Evolutionary conservation across 2,329 filamentous ascomycete genomes (phyloP).

Genomic region (Neopestalotiopsis sp.): DNA sequence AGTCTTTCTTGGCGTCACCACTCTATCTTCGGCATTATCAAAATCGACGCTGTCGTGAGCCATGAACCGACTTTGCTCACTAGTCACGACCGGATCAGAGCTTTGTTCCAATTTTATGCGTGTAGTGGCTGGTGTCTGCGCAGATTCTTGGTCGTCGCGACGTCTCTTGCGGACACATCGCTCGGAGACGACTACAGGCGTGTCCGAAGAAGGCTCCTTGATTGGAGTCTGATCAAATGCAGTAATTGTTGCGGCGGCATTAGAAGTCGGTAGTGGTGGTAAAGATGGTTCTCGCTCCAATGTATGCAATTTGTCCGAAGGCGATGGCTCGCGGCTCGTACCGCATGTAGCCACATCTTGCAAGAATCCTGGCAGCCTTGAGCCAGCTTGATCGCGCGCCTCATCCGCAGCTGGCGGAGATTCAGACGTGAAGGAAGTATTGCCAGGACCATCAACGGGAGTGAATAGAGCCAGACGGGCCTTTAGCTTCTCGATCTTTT

Average conservation of each 20-base stretch:
- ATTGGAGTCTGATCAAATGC: slow-evolving; percentile 28
- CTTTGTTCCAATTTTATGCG: slow-evolving; percentile 50
- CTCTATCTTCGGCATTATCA: slow-evolving; percentile 51
- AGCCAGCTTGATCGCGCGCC: neutral
- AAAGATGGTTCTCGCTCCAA: slow-evolving; percentile 25
- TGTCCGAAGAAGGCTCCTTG: slow-evolving; percentile 62
- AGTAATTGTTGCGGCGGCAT: neutral
- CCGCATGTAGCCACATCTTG: neutral
- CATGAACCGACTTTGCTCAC: slow-evolving; percentile 35
- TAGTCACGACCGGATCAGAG: slow-evolving; percentile 35
- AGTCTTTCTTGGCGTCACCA: slow-evolving; percentile 47
- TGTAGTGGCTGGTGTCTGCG: slow-evolving; percentile 27
- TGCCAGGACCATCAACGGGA: slow-evolving; percentile 19
- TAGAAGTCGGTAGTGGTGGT: slow-evolving; percentile 33
- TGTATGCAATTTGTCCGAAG: too few relatives aligned
- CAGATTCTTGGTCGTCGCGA: slow-evolving; percentile 30
- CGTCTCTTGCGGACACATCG: slow-evolving; percentile 55
- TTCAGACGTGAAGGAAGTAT: slow-evolving; percentile 30
- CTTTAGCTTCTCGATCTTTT: slow-evolving; percentile 48
- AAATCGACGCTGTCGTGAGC: slow-evolving; percentile 66
- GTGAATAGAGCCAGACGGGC: slow-evolving; percentile 32
- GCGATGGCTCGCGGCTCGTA: slow-evolving; percentile 7
- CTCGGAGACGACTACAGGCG: slow-evolving; percentile 55
- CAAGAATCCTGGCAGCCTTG: neutral
- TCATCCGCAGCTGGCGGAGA: slow-evolving; percentile 13